Conservation (phyloP, 2,329 filamentous ascomycete species). For the Escovopsis weberi region DNA sequence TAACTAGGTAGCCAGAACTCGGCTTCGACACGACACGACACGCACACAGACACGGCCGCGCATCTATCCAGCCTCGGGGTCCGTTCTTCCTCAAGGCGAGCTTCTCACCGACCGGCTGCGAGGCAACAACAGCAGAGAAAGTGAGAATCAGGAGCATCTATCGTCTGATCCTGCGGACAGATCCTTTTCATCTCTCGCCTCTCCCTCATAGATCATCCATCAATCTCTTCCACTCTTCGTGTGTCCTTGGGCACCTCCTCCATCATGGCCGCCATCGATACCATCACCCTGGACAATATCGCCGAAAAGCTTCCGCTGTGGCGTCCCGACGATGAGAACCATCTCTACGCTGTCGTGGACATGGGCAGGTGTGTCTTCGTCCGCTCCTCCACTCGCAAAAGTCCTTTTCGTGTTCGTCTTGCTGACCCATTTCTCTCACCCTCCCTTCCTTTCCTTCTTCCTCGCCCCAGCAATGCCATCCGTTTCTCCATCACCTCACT, state of each 20-base stretch:
- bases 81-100: too few species aligned
- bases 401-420: background rate
- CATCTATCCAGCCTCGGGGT: too few species aligned
- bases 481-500: conserved; percentile 81
- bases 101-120: too few species aligned
- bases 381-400: too few species aligned
- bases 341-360: conserved; percentile 43
- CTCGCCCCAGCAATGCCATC: conserved; percentile 60
- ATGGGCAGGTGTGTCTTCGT: conserved; percentile 37
- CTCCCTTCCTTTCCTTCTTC: conserved; percentile 1
- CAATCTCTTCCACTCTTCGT: background rate
- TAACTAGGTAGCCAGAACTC: too few species aligned
- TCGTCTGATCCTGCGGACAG: too few species aligned
- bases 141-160: too few species aligned
- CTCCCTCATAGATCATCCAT: too few species aligned
- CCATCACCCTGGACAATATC: conserved; percentile 38
- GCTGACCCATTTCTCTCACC: background rate
- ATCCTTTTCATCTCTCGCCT: too few species aligned
- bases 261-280: conserved; percentile 22
- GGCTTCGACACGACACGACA: too few species aligned
- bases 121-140: too few species aligned
- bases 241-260: background rate
- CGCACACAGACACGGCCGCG: too few species aligned
- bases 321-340: conserved; percentile 29
- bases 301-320: conserved; percentile 33